phyloP scores from a whole-genome alignment of 805 yeast genomes.

The Isabelozyma rhagii region DNA sequence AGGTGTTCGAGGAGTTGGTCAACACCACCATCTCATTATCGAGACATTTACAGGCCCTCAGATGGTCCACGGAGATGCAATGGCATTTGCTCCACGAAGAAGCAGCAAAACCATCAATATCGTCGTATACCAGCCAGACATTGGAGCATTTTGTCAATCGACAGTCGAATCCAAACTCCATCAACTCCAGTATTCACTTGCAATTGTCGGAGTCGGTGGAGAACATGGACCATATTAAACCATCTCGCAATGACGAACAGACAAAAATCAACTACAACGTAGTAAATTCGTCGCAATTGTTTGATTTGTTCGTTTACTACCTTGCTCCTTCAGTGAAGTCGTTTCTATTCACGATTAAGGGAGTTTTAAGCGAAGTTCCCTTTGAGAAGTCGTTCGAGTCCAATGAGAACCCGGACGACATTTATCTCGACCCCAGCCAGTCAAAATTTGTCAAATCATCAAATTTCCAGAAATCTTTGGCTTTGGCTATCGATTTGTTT shows the following conservation, averaged over 20 bases:
- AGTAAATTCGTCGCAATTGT: conserved; percentile 43
- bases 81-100: conserved; percentile 46
- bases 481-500: conserved; percentile 52
- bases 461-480: conserved; percentile 46
- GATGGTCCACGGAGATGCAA: conserved; percentile 67
- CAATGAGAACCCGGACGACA: background rate
- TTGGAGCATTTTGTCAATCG: background rate
- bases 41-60: conserved; percentile 62
- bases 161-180: conserved; percentile 10
- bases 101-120: background rate
- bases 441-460: conserved; percentile 36
- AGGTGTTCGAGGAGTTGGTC: conserved; percentile 43
- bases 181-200: conserved; percentile 20
- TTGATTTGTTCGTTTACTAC: conserved; percentile 62
- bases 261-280: conserved; percentile 21
- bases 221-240: conserved; percentile 21
- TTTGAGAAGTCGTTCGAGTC: conserved; percentile 36
- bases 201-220: conserved; percentile 26
- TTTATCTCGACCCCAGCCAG: conserved; percentile 4
- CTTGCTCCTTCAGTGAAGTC: conserved; percentile 74
- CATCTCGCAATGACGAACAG: conserved; percentile 16
- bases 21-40: conserved; percentile 49
- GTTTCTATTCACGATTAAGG: conserved; percentile 59
- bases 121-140: background rate
- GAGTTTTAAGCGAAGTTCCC: conserved; percentile 58